Conservation (phyloP, 83 land plant species). For the Isoetes engelmannii region DNA sequence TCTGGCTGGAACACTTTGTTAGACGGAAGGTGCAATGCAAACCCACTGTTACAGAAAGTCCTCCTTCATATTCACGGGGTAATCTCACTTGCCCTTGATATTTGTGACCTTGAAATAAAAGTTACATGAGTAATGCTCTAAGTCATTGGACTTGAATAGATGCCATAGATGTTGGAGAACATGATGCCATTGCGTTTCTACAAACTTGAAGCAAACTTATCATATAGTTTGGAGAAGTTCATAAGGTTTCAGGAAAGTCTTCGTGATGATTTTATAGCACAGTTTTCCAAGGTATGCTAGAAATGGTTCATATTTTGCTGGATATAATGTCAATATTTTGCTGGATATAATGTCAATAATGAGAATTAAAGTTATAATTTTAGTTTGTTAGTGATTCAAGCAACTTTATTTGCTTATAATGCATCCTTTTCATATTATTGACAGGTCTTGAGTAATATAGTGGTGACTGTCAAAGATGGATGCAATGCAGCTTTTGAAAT, state of each 20-base stretch:
- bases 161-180: conserved; percentile 7
- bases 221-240: conserved; percentile 11
- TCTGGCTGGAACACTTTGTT: conserved; percentile 29
- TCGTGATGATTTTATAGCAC: not conserved
- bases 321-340: too few relatives aligned
- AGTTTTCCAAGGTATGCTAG: conserved; percentile 13
- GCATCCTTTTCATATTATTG: not conserved
- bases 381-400: not conserved
- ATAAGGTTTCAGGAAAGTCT: conserved; percentile 7
- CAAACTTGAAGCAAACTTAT: conserved; percentile 8
- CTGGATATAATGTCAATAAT: too few relatives aligned
- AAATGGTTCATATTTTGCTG: not conserved
- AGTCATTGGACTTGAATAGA: not conserved
- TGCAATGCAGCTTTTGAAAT: conserved; percentile 6
- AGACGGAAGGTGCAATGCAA: conserved; percentile 20
- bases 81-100: not conserved
- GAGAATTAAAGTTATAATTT: too few relatives aligned
- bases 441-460: conserved; percentile 7
- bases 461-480: conserved; percentile 12
- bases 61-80: conserved; percentile 26
- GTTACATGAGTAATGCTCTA: not conserved
- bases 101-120: not conserved
- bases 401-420: not conserved
- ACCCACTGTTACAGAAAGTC: conserved; percentile 16
- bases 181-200: conserved; percentile 9